Conservation (phyloP, 2,329 filamentous ascomycete genomes). For the Alternaria tenuissima region DNA sequence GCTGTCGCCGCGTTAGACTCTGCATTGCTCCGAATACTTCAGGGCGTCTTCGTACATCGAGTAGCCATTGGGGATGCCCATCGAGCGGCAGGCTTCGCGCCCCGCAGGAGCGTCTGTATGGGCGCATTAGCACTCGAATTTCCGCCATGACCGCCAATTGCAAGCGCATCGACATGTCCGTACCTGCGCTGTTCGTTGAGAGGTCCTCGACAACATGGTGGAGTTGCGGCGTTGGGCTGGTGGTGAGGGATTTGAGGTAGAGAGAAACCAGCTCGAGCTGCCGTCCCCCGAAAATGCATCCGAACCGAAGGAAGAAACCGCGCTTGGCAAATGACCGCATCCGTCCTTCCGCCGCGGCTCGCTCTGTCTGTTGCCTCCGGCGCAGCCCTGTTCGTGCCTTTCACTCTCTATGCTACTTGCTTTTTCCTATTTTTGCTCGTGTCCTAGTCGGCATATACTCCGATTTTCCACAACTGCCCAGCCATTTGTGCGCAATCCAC, state of each 20-base stretch:
- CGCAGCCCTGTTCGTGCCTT: neutral
- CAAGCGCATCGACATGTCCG: constrained; percentile 24
- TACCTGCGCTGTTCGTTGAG: constrained; percentile 60
- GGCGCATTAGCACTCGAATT: constrained; percentile 34
- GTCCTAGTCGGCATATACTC: neutral
- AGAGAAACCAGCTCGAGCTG: constrained; percentile 46
- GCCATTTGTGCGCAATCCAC: neutral
- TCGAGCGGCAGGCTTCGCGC: constrained; percentile 57
- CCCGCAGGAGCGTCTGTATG: constrained; percentile 64
- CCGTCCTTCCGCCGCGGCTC: constrained; percentile 31
- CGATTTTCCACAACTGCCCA: neutral
- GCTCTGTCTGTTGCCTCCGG: constrained; percentile 12
- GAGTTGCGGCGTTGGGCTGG: constrained; percentile 36
- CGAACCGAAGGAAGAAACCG: constrained; percentile 29
- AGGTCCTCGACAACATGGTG: constrained; percentile 57
- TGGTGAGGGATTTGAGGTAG: constrained; percentile 48
- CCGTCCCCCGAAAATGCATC: constrained; percentile 45
- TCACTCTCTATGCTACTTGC: neutral
- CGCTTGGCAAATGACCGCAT: constrained; percentile 42
- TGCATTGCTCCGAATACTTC: neutral
- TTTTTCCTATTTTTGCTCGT: neutral
- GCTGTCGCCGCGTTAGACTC: constrained; percentile 34
- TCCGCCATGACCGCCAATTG: constrained; percentile 35
- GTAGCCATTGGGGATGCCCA: constrained; percentile 62
- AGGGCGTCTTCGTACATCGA: constrained; percentile 59